phyloP scores from a whole-genome alignment of 1,284 basidiomycete genomes.

The Ustanciosporium gigantosporum region DNA sequence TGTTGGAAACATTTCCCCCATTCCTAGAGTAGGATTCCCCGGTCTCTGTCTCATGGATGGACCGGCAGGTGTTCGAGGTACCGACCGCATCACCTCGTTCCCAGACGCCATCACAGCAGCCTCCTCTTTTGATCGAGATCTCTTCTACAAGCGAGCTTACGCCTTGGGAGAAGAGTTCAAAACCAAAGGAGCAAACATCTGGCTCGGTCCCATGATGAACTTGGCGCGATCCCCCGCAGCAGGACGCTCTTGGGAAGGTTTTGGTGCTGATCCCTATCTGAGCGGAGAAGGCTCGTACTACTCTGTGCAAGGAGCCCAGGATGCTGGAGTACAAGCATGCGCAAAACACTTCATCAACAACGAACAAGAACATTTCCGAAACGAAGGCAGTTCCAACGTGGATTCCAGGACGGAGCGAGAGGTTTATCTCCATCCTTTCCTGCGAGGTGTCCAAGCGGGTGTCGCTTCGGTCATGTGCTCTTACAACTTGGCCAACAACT shows the following conservation, averaged over 20 bases:
- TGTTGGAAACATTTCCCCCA: conserved; percentile 56
- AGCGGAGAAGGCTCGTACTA: conserved; percentile 49
- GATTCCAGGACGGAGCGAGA: conserved; percentile 75
- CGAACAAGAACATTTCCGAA: conserved; percentile 59
- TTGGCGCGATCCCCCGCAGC: conserved; percentile 69
- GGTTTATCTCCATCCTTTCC: conserved; percentile 55
- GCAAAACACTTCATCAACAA: conserved; percentile 62
- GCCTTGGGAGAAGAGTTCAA: conserved; percentile 78
- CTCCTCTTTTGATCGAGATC: conserved; percentile 71
- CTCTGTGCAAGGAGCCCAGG: conserved; percentile 50
- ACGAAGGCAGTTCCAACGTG: conserved; percentile 61
- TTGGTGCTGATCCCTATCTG: conserved; percentile 52
- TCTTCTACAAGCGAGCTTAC: conserved; percentile 73
- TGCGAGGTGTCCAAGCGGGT: conserved; percentile 63
- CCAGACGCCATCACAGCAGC: conserved; percentile 75
- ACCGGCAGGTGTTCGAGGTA: conserved; percentile 68
- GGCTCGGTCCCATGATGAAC: conserved; percentile 64
- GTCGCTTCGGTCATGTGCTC: conserved; percentile 62
- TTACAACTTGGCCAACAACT: conserved; percentile 67
- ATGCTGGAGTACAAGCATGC: conserved; percentile 54
- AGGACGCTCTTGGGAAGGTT: conserved; percentile 80
- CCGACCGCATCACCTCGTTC: conserved; percentile 64
- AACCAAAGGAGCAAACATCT: conserved; percentile 77
- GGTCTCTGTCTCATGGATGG: conserved; percentile 70
- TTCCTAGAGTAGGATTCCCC: conserved; percentile 69